Evolutionary conservation across 176 grass and related monocot genomes (phyloP).

Genomic region (Alloteropsis semialata): DNA sequence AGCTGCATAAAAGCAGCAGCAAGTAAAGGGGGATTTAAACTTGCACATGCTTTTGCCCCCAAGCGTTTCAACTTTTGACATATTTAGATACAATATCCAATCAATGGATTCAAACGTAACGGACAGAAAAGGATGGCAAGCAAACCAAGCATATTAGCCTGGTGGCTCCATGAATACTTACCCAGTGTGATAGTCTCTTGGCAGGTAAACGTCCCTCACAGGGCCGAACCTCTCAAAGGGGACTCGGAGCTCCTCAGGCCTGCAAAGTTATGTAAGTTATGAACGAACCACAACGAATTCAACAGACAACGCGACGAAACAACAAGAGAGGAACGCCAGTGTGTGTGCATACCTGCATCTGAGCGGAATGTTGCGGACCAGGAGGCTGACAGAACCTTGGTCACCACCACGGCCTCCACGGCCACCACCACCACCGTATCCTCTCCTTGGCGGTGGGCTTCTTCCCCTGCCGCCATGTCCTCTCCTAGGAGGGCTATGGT

Average conservation of each 20-base stretch:
- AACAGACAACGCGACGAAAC: background rate
- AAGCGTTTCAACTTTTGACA: background rate
- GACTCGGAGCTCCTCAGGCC: slow-evolving; percentile 50
- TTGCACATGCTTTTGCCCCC: background rate
- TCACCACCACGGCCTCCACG: background rate
- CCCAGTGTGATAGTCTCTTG: slow-evolving; percentile 70
- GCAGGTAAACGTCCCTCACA: slow-evolving; percentile 75
- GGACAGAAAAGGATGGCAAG: background rate
- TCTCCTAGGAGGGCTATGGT: slow-evolving; percentile 59
- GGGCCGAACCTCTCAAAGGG: slow-evolving; percentile 74
- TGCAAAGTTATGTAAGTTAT: slow-evolving; percentile 28
- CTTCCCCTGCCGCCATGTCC: slow-evolving; percentile 44
- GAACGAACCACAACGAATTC: background rate
- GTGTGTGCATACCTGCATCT: slow-evolving; percentile 49
- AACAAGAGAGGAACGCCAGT: background rate
- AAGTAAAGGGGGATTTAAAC: background rate
- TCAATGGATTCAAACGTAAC: background rate
- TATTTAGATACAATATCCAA: background rate
- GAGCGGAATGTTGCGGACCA: slow-evolving; percentile 78
- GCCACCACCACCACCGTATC: background rate
- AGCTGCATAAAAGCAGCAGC: background rate
- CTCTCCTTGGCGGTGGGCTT: slow-evolving; percentile 28
- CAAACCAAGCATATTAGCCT: background rate
- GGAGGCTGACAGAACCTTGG: slow-evolving; percentile 53
- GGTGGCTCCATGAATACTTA: slow-evolving; percentile 26